Percentiles rank a stretch among this genome's conserved stretches.
Conservation (phyloP, 2,329 filamentous ascomycete species). For the Neospermospora avenae region DNA sequence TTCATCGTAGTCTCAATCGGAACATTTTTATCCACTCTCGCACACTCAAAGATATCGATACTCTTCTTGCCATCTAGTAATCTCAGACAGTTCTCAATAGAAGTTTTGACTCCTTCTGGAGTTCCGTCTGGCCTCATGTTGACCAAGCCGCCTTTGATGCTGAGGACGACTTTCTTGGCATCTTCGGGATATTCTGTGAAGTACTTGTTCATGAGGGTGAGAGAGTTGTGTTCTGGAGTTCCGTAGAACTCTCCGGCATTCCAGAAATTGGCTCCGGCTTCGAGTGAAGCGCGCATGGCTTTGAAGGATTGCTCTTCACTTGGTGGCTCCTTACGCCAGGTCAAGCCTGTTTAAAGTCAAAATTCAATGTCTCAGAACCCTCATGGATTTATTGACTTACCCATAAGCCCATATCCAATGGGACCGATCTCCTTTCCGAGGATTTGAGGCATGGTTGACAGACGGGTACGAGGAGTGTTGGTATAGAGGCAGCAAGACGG, state of each 20-base stretch:
- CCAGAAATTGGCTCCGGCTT: constrained; percentile 49
- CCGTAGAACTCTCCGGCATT: constrained; percentile 64
- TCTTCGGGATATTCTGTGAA: constrained; percentile 63
- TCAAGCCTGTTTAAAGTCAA: constrained; percentile 29
- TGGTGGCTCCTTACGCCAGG: constrained; percentile 33
- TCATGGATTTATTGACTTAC: neutral
- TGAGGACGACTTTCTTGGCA: constrained; percentile 57
- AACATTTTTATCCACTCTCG: constrained; percentile 46
- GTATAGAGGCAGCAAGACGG: neutral
- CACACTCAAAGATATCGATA: constrained; percentile 44
- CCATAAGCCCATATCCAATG: constrained; percentile 31
- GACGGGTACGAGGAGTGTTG: neutral
- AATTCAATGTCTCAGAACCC: neutral
- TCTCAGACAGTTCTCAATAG: constrained; percentile 54
- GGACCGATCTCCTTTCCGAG: constrained; percentile 29
- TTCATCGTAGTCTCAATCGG: constrained; percentile 40
- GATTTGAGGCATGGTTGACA: constrained; percentile 25
- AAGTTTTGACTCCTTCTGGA: constrained; percentile 51
- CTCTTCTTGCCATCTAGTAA: constrained; percentile 47
- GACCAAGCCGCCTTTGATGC: constrained; percentile 55
- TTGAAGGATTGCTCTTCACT: constrained; percentile 49
- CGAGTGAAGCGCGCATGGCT: constrained; percentile 52
- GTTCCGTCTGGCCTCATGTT: constrained; percentile 46
- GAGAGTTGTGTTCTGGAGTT: constrained; percentile 52
- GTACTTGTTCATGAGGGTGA: constrained; percentile 58